Base-by-base conservation (phyloP, 805 yeast genomes). In the Teunomyces funiuensis region DNA sequence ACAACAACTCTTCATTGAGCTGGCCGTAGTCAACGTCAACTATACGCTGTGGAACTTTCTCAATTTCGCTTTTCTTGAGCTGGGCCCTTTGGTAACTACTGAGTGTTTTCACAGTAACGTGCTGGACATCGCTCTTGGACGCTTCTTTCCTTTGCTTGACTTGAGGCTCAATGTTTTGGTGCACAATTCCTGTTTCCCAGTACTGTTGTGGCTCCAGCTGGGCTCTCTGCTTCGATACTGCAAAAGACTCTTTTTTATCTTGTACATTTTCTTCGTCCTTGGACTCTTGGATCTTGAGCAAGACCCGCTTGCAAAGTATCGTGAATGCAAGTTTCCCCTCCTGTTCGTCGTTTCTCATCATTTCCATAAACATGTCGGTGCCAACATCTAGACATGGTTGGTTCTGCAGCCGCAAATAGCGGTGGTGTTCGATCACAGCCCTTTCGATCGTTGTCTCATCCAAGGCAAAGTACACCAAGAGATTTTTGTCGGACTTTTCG, bases 311-410 rank as follows among this genome's bases (percentile, higher is more conserved):
- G 46, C 49, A 39, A 36, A 41, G 17, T 18, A 48, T 43, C 38
- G 41, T 46, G 34, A 48, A 48, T 14, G 47, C 52, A 22, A 43
- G 19, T 22, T 36, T 37, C 9, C 52, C 52, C 33, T 48, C 52
- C 40, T 37, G 33, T 34, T 43, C 49, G 28, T 45, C 49, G 15
- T 42, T 26, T 25, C 40, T 22, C 52, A 48, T 39, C 25, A 45
- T 39, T 7, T 47, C 37, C 19, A 43, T 18, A 3, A 47, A 36
- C 15, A 44, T 6, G 2, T 30, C 37, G 1, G 43, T 27, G 19
- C 42, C 42, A 8, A 25, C 13, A 9, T n/a, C 28, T 5, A 33
- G 20, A 17, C 18, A 10, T 6, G 5, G 18, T 14, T 25, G 27
- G 18, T 22, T 20, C 37, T 25, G 37, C 22, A 17, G 22, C 5